Base-by-base conservation (phyloP, 768 basidiomycete species). In the Podaxis mareebaensis region DNA sequence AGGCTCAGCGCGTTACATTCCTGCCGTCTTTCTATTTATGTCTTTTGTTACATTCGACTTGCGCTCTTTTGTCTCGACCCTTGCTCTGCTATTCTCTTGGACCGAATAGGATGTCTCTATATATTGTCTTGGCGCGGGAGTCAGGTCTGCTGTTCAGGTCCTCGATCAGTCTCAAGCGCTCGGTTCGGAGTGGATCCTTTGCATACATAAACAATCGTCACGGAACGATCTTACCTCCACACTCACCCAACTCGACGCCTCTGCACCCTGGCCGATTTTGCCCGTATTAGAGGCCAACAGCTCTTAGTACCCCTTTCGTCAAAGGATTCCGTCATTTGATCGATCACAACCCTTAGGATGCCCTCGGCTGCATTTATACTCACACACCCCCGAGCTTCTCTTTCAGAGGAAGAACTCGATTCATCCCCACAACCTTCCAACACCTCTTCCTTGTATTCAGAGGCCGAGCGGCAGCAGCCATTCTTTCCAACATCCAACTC, bases 381-480 rank as follows among this genome's bases (percentile, higher is more conserved):
- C 61, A 53, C 63, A 53, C 20, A 53, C 61, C 54, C 59, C 22
- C 57, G 24, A 22, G 30, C 36, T 53, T 48, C 59, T 28, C 44
- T 53, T 42, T 63, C 67, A 13, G 66, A 67, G 24, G 63, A 59
- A 42, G 66, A 68, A 53, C 67, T 58, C 57, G 67, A 71, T 49
- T 70, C 69, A 12, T 70, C 72, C 12, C 68, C 74, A 7, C 70
- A 72, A 58, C 69, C 70, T 6, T 68, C 72, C 17, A 71, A 67
- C 46, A 71, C 72, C 17, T 68, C 69, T 28, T 72, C 71, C 46
- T 58, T 58, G 13, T 66, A 65, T 28, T 67, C 70, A 15, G 69
- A 70, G 55, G 68, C 66, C 6, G 71, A 72, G 48, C 8, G 61
- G 60, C n/a, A 68, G 70, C 67, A 7, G 28, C 55, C 44, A 56